These are phyloP conservation scores for Irpex sp. DNA, from an alignment of 1,284 basidiomycete genomes.

Conservation along the genomic window DNA sequence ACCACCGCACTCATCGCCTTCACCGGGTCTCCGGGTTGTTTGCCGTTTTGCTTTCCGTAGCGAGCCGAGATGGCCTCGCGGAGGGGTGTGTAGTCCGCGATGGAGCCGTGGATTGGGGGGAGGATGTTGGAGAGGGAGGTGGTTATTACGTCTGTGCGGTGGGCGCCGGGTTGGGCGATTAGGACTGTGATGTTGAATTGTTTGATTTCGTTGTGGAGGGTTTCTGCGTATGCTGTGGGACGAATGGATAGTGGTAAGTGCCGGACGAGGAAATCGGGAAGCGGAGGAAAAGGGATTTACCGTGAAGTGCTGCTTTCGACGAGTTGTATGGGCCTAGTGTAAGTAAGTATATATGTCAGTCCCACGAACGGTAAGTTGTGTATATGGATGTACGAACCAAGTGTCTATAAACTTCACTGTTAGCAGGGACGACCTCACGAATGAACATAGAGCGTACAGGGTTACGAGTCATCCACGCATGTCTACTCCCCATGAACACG, in stretches of 20 bases:
- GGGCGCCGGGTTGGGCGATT: slow-evolving; percentile 19
- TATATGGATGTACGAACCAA: neutral
- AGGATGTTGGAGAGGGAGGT: slow-evolving; percentile 2
- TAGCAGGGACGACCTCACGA: neutral
- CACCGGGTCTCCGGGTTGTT: slow-evolving; percentile 42
- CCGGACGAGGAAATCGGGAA: neutral
- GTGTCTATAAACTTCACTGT: neutral
- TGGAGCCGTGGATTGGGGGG: neutral
- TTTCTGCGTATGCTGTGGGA: slow-evolving; percentile 18
- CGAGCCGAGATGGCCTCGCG: slow-evolving; percentile 29
- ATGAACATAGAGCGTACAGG: slow-evolving; percentile 4
- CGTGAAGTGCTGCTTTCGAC: slow-evolving; percentile 32
- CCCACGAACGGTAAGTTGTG: neutral
- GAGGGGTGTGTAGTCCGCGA: slow-evolving; percentile 34
- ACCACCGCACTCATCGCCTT: slow-evolving; percentile 50
- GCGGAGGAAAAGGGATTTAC: slow-evolving; percentile 14
- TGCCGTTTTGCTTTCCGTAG: slow-evolving; percentile 27
- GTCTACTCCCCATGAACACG: slow-evolving; percentile 31
- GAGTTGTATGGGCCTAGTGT: slow-evolving; percentile 25
- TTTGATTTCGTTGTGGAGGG: slow-evolving; percentile 18
- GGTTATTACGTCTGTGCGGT: slow-evolving; percentile 19
- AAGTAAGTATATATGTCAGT: neutral
- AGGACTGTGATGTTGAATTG: slow-evolving; percentile 22
- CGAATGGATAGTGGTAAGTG: neutral
- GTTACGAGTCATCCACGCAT: slow-evolving; percentile 26